These are phyloP conservation scores for Penicillium sclerotigenum DNA, from an alignment of 2,329 filamentous ascomycete species.

Conservation along the genomic window DNA sequence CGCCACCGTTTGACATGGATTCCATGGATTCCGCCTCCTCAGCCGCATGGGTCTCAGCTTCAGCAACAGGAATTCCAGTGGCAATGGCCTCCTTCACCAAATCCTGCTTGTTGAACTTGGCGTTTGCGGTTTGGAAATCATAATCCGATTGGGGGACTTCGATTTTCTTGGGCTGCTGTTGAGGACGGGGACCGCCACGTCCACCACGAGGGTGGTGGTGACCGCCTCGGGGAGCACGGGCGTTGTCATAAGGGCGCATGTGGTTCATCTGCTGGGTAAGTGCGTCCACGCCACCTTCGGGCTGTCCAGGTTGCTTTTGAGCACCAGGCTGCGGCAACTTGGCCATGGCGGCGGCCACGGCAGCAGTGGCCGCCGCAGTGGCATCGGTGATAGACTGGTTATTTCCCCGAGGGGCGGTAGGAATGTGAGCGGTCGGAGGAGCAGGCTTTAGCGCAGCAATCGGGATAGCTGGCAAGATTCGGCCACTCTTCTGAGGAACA, in stretches of 20 bases:
- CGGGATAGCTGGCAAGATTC: conserved; percentile 48
- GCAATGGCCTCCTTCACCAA: conserved; percentile 85
- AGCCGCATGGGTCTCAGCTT: conserved; percentile 48
- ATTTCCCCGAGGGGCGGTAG: conserved; percentile 24
- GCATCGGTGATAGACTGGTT: conserved; percentile 46
- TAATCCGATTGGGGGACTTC: conserved; percentile 90
- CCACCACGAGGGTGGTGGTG: conserved; percentile 46
- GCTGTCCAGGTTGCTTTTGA: conserved; percentile 33
- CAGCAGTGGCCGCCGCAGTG: conserved; percentile 49
- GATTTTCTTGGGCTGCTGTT: conserved; percentile 61
- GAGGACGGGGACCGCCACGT: conserved; percentile 45
- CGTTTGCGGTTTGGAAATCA: conserved; percentile 82
- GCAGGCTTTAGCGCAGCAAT: conserved; percentile 37
- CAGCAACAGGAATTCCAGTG: conserved; percentile 64
- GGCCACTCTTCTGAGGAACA: conserved; percentile 39
- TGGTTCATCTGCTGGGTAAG: conserved; percentile 47
- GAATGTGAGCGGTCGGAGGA: conserved; percentile 21
- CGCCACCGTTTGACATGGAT: conserved; percentile 34
- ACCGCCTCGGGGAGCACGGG: conserved; percentile 38
- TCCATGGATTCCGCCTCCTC: conserved; percentile 49
- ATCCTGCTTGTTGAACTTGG: conserved; percentile 85
- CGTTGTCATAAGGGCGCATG: conserved; percentile 43
- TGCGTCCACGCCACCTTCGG: conserved; percentile 39
- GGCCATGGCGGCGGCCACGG: conserved; percentile 52
- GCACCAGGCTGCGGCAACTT: conserved; percentile 44